Conservation (phyloP, 768 basidiomycete species). For the Lactarius hengduanensis region DNA sequence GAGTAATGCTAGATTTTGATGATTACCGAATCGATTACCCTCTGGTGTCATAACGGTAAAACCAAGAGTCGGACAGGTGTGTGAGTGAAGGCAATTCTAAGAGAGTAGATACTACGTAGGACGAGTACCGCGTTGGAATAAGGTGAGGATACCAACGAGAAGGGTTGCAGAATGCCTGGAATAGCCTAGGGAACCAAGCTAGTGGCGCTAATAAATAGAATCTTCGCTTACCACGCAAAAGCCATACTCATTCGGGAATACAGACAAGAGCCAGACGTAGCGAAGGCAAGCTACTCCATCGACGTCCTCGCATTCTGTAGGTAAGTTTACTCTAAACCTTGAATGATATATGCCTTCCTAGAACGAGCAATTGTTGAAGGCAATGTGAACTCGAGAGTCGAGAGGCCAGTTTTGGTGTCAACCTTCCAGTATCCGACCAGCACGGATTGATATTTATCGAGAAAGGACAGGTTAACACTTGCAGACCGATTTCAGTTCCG, state of each 20-base stretch:
- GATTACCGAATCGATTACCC: no score
- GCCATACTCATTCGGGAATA: conserved; percentile 48
- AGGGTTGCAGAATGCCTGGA: conserved; percentile 75
- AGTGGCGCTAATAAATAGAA: not conserved
- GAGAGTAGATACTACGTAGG: conserved; percentile 54
- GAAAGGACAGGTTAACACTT: conserved; percentile 84
- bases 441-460: conserved; percentile 64
- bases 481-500: conserved; percentile 48
- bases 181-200: conserved; percentile 39
- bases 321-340: conserved; percentile 58
- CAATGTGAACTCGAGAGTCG: not conserved
- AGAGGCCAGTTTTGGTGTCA: conserved; percentile 69
- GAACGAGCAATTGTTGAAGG: not conserved
- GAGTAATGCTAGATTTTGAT: no score
- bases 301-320: no score
- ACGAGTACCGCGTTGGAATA: conserved; percentile 80
- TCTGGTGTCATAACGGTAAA: no score
- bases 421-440: conserved; percentile 75
- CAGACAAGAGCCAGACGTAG: conserved; percentile 53
- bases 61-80: conserved; percentile 66
- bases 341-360: conserved; percentile 59
- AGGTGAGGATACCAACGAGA: conserved; percentile 63
- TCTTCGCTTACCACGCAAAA: conserved; percentile 57
- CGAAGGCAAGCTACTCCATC: no score
- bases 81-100: conserved; percentile 84